Base-by-base conservation (phyloP, 257 asterid genomes). In the Phtheirospermum japonicum region DNA sequence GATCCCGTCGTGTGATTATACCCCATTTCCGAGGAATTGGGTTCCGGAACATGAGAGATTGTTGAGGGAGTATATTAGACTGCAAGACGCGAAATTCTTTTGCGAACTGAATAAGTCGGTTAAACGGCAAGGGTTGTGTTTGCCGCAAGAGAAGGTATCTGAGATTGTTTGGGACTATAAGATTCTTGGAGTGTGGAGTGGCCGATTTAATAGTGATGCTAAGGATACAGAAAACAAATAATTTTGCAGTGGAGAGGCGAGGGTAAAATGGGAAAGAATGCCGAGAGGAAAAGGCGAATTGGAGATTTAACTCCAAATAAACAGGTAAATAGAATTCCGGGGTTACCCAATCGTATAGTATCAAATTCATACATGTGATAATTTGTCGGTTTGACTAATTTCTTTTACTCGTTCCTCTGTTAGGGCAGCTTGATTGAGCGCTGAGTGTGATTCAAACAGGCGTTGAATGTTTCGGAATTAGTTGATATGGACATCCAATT, bases 21-120 rank as follows among this genome's bases (percentile, higher is more conserved):
- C 94, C 37, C 97, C 97, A 36, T 92, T 92, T 54, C 89, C 95
- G 4, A 83, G 94, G 82, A 83, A 80, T 64, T 89, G 99, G 97
- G 61, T 83, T 32, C 97, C 99, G 6, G 82, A 87, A 56, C 97
- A 92, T 28, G 99, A 92, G 80, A 82, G 75, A 66, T 33, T 85
- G 73, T 71, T 92, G 80, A 59, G 19, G 65, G 97, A 92, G 82
- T 89, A 81, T 64, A 77, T 82, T 63, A 79, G 66, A 59, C 71
- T 89, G 65, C 97, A 92, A 70, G 88, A 92, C 42, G 93, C 94
- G 0, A 89, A 79, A 52, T 76, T 77, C 72, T 89, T 92, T 65
- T 85, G 80, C 70, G 89, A 87, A 59, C 75, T 92, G 71, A 85
- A 65, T 34, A 92, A 79, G 77, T 64, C 85, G 7, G 82, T 92